Percentiles rank a stretch among this genome's conserved stretches.
Conservation (phyloP, 163 green algal genomes). For the Coccomyxa subellipsoidea region DNA sequence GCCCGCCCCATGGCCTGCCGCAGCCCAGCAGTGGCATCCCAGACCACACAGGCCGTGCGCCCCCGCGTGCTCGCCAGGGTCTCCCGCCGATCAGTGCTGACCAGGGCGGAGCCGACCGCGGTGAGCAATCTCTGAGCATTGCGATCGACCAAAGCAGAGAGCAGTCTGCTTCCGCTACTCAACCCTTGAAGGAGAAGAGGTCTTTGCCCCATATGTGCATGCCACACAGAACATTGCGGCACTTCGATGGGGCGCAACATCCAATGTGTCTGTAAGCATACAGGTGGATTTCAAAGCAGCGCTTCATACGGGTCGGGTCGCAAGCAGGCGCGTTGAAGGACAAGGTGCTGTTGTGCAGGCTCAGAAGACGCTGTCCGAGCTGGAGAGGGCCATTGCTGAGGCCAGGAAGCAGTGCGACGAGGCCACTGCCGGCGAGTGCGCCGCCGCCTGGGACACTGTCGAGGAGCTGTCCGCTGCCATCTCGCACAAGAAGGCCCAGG, state of each 20-base stretch:
- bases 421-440: slow-evolving; percentile 56
- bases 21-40: not conserved
- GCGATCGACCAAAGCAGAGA: too few species aligned
- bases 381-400: slow-evolving; percentile 65
- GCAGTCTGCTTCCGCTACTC: too few species aligned
- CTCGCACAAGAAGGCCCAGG: slow-evolving; percentile 55
- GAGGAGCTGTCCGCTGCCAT: slow-evolving; percentile 65
- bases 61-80: not conserved
- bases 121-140: not conserved
- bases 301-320: too few species aligned
- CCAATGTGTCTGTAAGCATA: too few species aligned
- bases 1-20: not conserved
- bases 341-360: not conserved
- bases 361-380: slow-evolving; percentile 15
- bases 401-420: slow-evolving; percentile 64
- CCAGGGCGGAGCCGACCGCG: not conserved
- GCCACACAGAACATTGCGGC: too few species aligned
- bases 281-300: too few species aligned
- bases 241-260: too few species aligned
- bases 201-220: too few species aligned
- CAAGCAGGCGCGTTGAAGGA: too few species aligned
- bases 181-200: too few species aligned
- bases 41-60: not conserved
- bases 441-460: slow-evolving; percentile 63
- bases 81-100: not conserved